phyloP scores from a whole-genome alignment of 148 eudicot genomes.

The Vaccinium darrowii region DNA sequence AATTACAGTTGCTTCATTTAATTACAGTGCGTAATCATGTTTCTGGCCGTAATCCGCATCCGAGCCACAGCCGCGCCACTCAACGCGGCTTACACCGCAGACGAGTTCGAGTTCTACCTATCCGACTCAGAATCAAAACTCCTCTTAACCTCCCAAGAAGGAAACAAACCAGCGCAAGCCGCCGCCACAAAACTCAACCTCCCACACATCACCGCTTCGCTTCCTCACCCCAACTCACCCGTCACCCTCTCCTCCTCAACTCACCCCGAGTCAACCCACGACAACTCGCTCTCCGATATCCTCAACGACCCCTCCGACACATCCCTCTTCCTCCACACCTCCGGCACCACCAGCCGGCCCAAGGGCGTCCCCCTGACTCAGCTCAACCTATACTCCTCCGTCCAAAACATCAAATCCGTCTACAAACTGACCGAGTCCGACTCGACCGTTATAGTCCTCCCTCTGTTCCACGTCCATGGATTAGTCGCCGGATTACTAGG shows the following conservation, averaged over 20 bases:
- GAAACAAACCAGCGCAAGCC: slow-evolving; percentile 65
- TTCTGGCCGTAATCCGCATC: slow-evolving; percentile 78
- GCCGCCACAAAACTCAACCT: slow-evolving; percentile 64
- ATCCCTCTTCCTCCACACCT: slow-evolving; percentile 87
- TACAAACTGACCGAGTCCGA: slow-evolving; percentile 72
- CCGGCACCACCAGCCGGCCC: slow-evolving; percentile 97
- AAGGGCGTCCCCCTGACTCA: slow-evolving; percentile 92
- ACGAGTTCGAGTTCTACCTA: slow-evolving; percentile 87
- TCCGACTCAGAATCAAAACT: slow-evolving; percentile 86
- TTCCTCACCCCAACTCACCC: slow-evolving; percentile 34
- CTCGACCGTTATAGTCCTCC: slow-evolving; percentile 86
- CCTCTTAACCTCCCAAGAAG: slow-evolving; percentile 60
- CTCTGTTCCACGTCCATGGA: slow-evolving; percentile 91
- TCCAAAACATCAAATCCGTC: slow-evolving; percentile 61
- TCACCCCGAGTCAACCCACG: slow-evolving; percentile 22
- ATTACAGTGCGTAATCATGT: slow-evolving; percentile 74
- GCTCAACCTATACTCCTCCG: slow-evolving; percentile 68
- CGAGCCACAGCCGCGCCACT: slow-evolving; percentile 89
- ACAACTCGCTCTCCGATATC: slow-evolving; percentile 18
- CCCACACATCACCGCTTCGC: slow-evolving; percentile 51
- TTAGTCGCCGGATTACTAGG: slow-evolving; percentile 62
- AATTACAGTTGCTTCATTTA: neutral
- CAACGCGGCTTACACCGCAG: slow-evolving; percentile 79
- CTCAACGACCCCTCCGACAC: slow-evolving; percentile 68
- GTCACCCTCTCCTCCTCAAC: slow-evolving; percentile 42